These are phyloP conservation scores for Puccinia novopanici DNA, from an alignment of 1,284 basidiomycete genomes.

Conservation along the genomic window DNA sequence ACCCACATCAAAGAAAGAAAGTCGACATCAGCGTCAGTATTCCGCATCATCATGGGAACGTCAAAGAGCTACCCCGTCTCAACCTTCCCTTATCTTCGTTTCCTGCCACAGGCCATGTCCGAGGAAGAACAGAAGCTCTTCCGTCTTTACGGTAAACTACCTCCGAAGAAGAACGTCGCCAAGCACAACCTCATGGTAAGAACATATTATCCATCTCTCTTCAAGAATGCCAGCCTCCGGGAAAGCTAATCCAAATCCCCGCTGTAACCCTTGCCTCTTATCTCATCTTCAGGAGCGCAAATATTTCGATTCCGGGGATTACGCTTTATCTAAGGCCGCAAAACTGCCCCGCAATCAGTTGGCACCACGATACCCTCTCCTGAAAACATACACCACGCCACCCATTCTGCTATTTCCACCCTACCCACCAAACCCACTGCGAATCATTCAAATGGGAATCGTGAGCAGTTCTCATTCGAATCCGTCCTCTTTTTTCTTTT, in stretches of 20 bases:
- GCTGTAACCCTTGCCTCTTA: not conserved
- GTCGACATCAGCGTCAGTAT: constrained; percentile 79
- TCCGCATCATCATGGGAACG: no score
- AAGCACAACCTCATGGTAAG: constrained; percentile 90
- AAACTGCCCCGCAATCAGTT: constrained; percentile 79
- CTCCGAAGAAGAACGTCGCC: constrained; percentile 85
- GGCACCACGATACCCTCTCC: constrained; percentile 93
- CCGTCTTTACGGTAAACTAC: constrained; percentile 89
- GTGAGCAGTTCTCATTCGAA: not conserved
- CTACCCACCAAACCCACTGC: not conserved
- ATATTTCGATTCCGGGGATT: constrained; percentile 97
- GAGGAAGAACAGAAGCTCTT: constrained; percentile 93
- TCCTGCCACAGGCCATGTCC: constrained; percentile 69
- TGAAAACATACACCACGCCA: constrained; percentile 63
- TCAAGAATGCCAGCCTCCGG: constrained; percentile 25
- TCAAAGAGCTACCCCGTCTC: no score
- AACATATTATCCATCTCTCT: constrained; percentile 12
- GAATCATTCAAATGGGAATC: constrained; percentile 15
- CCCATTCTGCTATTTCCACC: constrained; percentile 52
- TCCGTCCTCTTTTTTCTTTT: no score
- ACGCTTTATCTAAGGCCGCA: constrained; percentile 90
- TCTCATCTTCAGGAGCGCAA: constrained; percentile 75
- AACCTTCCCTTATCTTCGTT: not conserved
- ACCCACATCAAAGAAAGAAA: constrained; percentile 81
- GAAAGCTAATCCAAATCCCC: not conserved